phyloP scores from a whole-genome alignment of 495 filamentous ascomycete genomes.

The Mycothermus thermophilus region DNA sequence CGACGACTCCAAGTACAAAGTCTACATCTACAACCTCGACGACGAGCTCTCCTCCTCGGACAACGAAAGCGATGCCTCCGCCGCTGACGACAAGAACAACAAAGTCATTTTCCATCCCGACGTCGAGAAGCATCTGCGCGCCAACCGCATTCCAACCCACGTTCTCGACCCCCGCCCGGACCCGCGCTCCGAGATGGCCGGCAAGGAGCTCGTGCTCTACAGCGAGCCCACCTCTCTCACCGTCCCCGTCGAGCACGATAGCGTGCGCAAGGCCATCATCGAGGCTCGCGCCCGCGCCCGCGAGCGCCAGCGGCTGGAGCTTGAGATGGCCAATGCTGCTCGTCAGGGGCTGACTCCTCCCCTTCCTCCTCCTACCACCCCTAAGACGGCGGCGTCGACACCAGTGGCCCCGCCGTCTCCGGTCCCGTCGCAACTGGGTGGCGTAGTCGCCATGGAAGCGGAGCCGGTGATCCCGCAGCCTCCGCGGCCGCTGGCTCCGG shows the following conservation, averaged over 20 bases:
- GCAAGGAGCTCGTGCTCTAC: slow-evolving; percentile 70
- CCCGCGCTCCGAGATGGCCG: slow-evolving; percentile 24
- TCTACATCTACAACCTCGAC: slow-evolving; percentile 85
- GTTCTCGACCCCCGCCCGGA: slow-evolving; percentile 33
- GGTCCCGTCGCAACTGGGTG: too few relatives aligned
- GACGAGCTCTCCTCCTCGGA: slow-evolving; percentile 65
- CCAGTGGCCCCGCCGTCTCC: too few relatives aligned
- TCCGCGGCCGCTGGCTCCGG: too few relatives aligned
- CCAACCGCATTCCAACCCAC: slow-evolving; percentile 48
- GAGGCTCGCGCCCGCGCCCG: slow-evolving; percentile 60
- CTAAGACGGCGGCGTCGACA: too few relatives aligned
- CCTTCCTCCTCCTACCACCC: too few relatives aligned
- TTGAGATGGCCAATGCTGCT: too few relatives aligned
- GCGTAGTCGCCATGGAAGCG: too few relatives aligned
- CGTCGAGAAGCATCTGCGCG: slow-evolving; percentile 58
- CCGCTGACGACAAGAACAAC: slow-evolving; percentile 32
- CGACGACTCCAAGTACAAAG: slow-evolving; percentile 72
- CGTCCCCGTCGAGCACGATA: slow-evolving; percentile 63
- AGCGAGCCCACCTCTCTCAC: slow-evolving; percentile 60
- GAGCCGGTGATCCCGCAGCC: too few relatives aligned
- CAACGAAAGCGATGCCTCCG: slow-evolving; percentile 22
- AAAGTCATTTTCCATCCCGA: slow-evolving; percentile 66
- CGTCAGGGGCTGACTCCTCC: too few relatives aligned
- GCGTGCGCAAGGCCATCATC: slow-evolving; percentile 71
- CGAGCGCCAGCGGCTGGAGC: slow-evolving; percentile 26